phyloP scores from a whole-genome alignment of 192 early-diverging fungal genomes.

The Oehlia diaphana region DNA sequence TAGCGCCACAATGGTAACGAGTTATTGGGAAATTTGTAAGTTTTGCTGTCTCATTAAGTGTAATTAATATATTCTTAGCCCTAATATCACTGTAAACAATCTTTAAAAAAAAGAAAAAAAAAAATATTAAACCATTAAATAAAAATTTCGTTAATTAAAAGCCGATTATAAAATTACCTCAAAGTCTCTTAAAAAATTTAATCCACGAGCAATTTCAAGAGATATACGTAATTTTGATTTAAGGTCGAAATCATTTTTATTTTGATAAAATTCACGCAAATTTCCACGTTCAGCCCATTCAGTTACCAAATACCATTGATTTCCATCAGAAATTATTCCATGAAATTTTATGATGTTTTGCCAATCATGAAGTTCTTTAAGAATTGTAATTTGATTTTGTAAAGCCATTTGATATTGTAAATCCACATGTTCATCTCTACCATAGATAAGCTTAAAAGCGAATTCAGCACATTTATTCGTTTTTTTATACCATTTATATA shows the following conservation, averaged over 20 bases:
- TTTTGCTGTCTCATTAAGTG: not conserved
- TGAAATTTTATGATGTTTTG: slow-evolving; percentile 20
- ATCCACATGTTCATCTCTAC: not conserved
- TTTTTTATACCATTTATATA: not conserved
- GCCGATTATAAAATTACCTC: too few relatives aligned
- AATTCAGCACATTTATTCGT: not conserved
- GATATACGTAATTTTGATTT: slow-evolving; percentile 13
- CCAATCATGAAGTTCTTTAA: not conserved
- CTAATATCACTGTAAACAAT: slow-evolving; percentile 18
- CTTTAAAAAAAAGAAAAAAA: too few relatives aligned
- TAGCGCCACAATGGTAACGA: too few relatives aligned
- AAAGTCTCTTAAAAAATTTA: not conserved
- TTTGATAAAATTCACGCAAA: slow-evolving; percentile 1
- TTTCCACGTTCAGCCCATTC: slow-evolving; percentile 23
- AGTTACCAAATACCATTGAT: not conserved
- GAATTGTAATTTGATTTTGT: not conserved
- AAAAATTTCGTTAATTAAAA: too few relatives aligned
- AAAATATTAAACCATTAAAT: too few relatives aligned
- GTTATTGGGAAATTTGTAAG: too few relatives aligned
- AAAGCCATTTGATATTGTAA: not conserved
- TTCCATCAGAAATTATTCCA: not conserved
- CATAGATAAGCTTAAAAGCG: not conserved
- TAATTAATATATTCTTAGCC: slow-evolving; percentile 16
- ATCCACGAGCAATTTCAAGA: slow-evolving; percentile 20
- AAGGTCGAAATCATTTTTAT: not conserved